These are phyloP conservation scores for Leccinum subfulvum DNA, from an alignment of 1,284 basidiomycete species.

Conservation along the genomic window DNA sequence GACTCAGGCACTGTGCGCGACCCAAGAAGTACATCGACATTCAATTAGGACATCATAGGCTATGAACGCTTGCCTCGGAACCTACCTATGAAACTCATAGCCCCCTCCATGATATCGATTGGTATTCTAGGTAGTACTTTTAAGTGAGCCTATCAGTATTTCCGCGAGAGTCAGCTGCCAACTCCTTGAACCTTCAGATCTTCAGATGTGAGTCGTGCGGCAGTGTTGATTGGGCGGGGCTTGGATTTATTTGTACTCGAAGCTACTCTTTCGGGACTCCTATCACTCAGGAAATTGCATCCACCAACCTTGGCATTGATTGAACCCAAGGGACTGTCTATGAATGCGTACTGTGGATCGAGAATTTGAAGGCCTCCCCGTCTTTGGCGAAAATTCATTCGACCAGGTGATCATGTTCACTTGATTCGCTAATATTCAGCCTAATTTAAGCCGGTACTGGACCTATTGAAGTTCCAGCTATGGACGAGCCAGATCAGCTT, in stretches of 20 bases:
- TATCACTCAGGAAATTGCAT: not conserved
- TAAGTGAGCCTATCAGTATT: no score
- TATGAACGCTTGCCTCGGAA: not conserved
- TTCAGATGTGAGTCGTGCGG: no score
- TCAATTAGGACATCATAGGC: not conserved
- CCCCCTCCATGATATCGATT: not conserved
- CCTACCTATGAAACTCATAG: not conserved
- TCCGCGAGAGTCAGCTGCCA: no score
- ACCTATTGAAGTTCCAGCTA: not conserved
- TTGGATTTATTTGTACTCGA: not conserved
- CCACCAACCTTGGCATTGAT: not conserved
- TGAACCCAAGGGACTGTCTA: not conserved
- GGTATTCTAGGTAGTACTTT: no score
- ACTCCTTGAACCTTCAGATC: no score
- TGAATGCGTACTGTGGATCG: not conserved
- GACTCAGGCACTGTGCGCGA: no score
- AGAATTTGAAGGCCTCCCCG: not conserved
- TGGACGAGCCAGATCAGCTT: not conserved
- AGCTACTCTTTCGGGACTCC: not conserved
- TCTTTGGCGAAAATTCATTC: not conserved
- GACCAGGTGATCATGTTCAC: not conserved
- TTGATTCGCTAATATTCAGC: not conserved
- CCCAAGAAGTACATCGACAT: no score
- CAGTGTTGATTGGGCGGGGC: not conserved
- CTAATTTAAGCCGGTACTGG: no score